These are phyloP conservation scores for Backusella morwellensis DNA, from an alignment of 192 early-diverging fungal genomes.

Conservation along the genomic window DNA sequence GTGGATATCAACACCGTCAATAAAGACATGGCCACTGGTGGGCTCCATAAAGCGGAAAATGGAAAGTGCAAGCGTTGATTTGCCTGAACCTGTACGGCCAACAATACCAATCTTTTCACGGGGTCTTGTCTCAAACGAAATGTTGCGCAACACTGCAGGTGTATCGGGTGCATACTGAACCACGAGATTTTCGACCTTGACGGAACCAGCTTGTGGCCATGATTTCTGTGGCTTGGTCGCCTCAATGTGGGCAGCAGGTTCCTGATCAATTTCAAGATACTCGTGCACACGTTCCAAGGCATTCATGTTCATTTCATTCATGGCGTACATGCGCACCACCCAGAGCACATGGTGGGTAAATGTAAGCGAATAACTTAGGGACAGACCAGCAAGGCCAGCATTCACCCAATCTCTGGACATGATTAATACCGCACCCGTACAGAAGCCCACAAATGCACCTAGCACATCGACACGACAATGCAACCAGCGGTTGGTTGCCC, in stretches of 20 bases:
- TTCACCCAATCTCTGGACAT: constrained; percentile 51
- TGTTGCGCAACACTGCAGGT: constrained; percentile 68
- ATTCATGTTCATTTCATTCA: constrained; percentile 88
- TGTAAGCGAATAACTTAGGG: constrained; percentile 78
- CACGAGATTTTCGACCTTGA: constrained; percentile 67
- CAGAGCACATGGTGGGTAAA: constrained; percentile 82
- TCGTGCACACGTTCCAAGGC: constrained; percentile 86
- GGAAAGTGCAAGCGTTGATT: constrained; percentile 70
- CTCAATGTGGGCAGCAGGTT: constrained; percentile 42
- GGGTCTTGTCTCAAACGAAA: constrained; percentile 68
- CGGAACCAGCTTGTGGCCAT: constrained; percentile 73
- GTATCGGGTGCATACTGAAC: constrained; percentile 79
- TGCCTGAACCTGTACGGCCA: constrained; percentile 84
- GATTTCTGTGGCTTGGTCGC: constrained; percentile 2
- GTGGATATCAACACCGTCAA: constrained; percentile 79
- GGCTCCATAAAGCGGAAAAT: constrained; percentile 81
- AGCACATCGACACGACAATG: constrained; percentile 79
- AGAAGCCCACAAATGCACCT: constrained; percentile 75
- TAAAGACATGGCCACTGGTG: constrained; percentile 55
- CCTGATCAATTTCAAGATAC: constrained; percentile 82
- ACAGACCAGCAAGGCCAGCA: constrained; percentile 87
- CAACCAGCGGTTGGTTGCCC: constrained; percentile 87
- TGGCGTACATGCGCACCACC: constrained; percentile 75
- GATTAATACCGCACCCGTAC: constrained; percentile 65
- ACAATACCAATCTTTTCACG: constrained; percentile 90